Percentiles rank a stretch among this genome's conserved stretches.
These are phyloP conservation scores for Cryptococcus floricola DNA, from an alignment of 1,284 basidiomycete species.

Conservation along the genomic window DNA sequence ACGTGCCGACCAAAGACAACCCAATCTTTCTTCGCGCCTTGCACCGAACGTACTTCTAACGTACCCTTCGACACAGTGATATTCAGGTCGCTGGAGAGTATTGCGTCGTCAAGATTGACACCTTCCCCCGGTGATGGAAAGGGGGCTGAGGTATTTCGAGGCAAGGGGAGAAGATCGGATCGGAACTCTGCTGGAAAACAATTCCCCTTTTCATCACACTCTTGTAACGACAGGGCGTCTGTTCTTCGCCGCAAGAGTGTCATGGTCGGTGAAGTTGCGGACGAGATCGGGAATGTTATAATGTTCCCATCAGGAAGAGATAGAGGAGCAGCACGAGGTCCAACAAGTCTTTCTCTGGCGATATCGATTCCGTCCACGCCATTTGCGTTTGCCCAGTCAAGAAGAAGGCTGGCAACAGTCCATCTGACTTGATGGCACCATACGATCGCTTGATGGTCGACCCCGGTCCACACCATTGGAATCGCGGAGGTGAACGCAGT, in stretches of 20 bases:
- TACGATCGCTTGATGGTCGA: constrained; percentile 93
- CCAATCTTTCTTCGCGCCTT: too few species aligned
- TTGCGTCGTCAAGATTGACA: constrained; percentile 22
- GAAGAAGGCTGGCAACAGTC: constrained; percentile 71
- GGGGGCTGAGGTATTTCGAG: constrained; percentile 10
- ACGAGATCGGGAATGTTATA: neutral
- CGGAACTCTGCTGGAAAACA: constrained; percentile 2
- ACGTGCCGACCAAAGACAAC: too few species aligned
- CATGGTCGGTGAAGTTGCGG: constrained; percentile 15
- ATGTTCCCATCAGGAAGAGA: too few species aligned
- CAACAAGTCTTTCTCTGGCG: constrained; percentile 11
- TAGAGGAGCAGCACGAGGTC: neutral
- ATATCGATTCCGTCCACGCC: constrained; percentile 9
- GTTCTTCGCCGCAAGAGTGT: constrained; percentile 11
- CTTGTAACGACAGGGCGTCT: neutral
- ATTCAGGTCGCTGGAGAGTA: constrained; percentile 15
- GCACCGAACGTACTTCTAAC: too few species aligned
- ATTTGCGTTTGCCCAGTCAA: constrained; percentile 58
- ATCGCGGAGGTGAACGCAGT: constrained; percentile 82
- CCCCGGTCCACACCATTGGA: constrained; percentile 87
- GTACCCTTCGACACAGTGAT: neutral
- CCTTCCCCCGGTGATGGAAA: constrained; percentile 44
- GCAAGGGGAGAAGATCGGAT: constrained; percentile 11
- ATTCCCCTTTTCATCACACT: constrained; percentile 1
- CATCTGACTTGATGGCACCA: constrained; percentile 98